Evolutionary conservation across 176 grass and related monocot species (phyloP), one percentile per base, ranked within the genome.

Genomic region (Otatea glauca): DNA sequence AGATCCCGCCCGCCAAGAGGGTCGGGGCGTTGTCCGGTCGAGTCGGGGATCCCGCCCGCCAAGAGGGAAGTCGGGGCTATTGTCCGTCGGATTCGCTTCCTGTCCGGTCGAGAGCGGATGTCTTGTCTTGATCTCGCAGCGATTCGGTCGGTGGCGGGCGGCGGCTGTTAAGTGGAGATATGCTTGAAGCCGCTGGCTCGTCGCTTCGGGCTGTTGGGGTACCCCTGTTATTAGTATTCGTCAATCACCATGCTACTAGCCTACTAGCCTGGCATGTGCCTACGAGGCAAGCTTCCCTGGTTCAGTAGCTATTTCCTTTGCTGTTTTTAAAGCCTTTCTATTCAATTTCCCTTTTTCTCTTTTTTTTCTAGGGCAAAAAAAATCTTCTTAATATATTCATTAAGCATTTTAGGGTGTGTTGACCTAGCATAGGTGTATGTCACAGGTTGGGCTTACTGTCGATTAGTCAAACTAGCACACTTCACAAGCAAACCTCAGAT

Each of bases 221-320:
- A n/a, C n/a, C n/a, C n/a, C n/a, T n/a, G n/a, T n/a, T n/a, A n/a
- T n/a, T n/a, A n/a, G n/a, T n/a, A n/a, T n/a, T n/a, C n/a, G n/a
- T n/a, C n/a, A n/a, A n/a, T n/a, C 29, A 29, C 1, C 29, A 37
- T 37, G 35, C 35, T 37, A 2, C 35, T 37, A 21, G 16, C 75
- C 35, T 37, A 2, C 35, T 37, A 21, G 16, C 75, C 12, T 43
- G 20, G 21, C 39, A 62, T 43, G 48, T 48, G 38, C 4, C 23
- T 77, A 44, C 45, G 60, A 64, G 27, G 23, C 76, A 78, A 78
- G 50, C 23, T 62, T 43, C 38, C 37, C 20, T 69, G 20, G 67
- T 13, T 43, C 20, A 39, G 21, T 43, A 2, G 20, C 8, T 8
- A 12, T 42, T 42, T 68, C 35, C 65, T 39, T 68, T 68, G 12